Percentiles rank a stretch among this genome's conserved stretches.
phyloP scores from a whole-genome alignment of 352 stramenopile genomes.

The Thraustochytrium sp. region DNA sequence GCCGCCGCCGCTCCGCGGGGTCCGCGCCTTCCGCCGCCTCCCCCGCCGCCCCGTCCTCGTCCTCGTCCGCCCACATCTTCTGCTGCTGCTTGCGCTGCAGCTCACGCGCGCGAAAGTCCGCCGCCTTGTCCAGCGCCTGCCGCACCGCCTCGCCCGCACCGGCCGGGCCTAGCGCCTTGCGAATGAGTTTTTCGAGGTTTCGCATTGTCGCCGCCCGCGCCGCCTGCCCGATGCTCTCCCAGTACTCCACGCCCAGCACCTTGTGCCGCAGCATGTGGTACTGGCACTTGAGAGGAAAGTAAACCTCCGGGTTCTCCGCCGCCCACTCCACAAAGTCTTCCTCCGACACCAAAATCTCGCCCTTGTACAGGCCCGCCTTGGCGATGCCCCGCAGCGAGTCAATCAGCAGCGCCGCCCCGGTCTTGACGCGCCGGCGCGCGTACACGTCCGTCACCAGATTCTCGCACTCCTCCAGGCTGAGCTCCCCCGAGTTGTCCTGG shows the following conservation, averaged over 20 bases:
- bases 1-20: not conserved
- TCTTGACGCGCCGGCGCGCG: not conserved
- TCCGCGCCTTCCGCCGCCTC: not conserved
- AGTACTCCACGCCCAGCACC: constrained; percentile 8
- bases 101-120: not conserved
- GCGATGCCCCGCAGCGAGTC: not conserved
- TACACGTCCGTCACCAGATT: constrained; percentile 10
- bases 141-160: not conserved
- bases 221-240: not conserved
- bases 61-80: not conserved
- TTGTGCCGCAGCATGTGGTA: not conserved
- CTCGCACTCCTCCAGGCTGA: not conserved
- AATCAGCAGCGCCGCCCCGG: not conserved
- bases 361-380: not conserved
- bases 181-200: not conserved
- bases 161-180: not conserved
- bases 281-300: constrained; percentile 1
- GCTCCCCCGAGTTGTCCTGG: not conserved
- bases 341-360: not conserved
- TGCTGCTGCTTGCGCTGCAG: constrained; percentile 30
- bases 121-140: not conserved
- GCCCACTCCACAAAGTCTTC: constrained; percentile 8
- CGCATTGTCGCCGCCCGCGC: not conserved
- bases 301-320: not conserved
- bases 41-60: not conserved